Conservation (phyloP, 345 rosid genomes). For the Populus tremula region DNA sequence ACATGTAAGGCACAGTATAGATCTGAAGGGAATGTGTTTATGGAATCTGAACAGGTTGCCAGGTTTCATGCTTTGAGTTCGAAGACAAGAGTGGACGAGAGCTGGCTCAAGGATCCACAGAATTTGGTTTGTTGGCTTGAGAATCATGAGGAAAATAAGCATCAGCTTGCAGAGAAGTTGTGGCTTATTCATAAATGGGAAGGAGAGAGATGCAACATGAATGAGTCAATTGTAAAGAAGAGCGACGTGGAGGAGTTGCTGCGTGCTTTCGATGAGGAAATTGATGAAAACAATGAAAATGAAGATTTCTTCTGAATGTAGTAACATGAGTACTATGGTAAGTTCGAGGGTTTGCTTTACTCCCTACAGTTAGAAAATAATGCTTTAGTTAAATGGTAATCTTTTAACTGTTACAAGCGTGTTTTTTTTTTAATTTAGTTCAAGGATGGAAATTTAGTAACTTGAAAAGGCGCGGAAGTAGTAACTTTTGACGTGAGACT, state of each 20-base stretch:
- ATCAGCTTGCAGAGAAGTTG: not conserved
- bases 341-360: not conserved
- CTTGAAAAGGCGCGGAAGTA: too few relatives aligned
- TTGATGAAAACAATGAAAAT: not conserved
- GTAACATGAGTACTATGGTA: not conserved
- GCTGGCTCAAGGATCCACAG: not conserved
- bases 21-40: not conserved
- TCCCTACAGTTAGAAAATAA: not conserved
- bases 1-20: not conserved
- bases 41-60: not conserved
- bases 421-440: too few relatives aligned
- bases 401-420: not conserved
- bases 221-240: not conserved
- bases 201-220: not conserved
- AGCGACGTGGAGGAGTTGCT: not conserved
- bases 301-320: not conserved
- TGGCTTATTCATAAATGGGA: conserved; percentile 2
- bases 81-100: not conserved
- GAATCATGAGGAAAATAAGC: not conserved
- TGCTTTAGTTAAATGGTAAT: not conserved
- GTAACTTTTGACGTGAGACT: too few relatives aligned
- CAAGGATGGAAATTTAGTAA: too few relatives aligned
- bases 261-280: not conserved
- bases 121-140: not conserved
- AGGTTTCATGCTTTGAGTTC: not conserved